Evolutionary conservation across 768 basidiomycete species (phyloP), one percentile per base, ranked within the genome.

Genomic region (Astraeus odoratus): DNA sequence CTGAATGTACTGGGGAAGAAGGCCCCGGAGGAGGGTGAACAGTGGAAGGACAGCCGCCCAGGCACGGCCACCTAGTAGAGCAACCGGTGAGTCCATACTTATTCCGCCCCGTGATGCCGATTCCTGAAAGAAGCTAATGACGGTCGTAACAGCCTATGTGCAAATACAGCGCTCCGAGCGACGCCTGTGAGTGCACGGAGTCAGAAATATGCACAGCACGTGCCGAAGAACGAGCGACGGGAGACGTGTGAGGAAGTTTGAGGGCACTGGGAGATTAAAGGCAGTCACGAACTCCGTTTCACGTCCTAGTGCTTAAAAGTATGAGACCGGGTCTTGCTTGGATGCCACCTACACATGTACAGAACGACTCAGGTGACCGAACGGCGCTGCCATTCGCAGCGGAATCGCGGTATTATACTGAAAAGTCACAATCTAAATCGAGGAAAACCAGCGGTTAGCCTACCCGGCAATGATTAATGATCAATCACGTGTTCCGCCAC

Each of bases 61-160:
- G 24, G 55, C 7, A 30, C 20, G 49, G 24, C 47, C 51, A 31
- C 53, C 54, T 3, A 61, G 31, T 10, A 54, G 45, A 16, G 46
- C 49, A 13, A 55, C 9, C 3, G 39, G 54, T 19, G 42, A 47
- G 43, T 64, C 52, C 61, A 64, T 61, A 22, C 37, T 40, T n/a
- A n/a, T n/a, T n/a, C n/a, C n/a, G n/a, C 41, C 39, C 19, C 33
- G 16, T 18, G 34, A 19, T 35, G n/a, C 5, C n/a, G 19, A 18
- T 18, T n/a, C n/a, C n/a, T n/a, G n/a, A n/a, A 19, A 9, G 19
- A 35, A 10, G 16, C 16, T 35, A 35, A 10, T 1, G n/a, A 35
- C 19, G 15, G 34, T 19, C 10, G n/a, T 18, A 3, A n/a, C n/a
- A n/a, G n/a, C n/a, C n/a, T n/a, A n/a, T n/a, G n/a, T n/a, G n/a